Conservation (phyloP, 106 monocot species). For the Acorus calamus region DNA sequence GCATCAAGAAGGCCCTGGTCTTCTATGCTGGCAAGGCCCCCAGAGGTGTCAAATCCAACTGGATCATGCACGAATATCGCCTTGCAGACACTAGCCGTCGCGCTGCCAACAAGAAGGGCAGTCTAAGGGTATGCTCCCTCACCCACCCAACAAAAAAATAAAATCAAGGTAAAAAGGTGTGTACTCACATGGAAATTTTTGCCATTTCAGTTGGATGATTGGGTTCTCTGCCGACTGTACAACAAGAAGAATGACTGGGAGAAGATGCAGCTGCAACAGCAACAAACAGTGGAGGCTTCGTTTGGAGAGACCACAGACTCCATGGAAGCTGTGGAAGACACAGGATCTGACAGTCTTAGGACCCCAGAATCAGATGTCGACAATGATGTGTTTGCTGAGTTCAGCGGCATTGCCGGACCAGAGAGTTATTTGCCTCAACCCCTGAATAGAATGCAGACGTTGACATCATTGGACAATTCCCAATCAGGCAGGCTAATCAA, state of each 20-base stretch:
- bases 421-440: background rate
- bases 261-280: constrained; percentile 7
- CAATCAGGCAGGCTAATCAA: background rate
- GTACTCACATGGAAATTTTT: background rate
- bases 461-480: background rate
- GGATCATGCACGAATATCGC: constrained; percentile 13
- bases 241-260: constrained; percentile 40
- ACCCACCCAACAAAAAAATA: background rate
- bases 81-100: background rate
- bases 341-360: constrained; percentile 40
- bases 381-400: constrained; percentile 19
- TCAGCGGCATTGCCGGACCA: background rate
- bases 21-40: constrained; percentile 9
- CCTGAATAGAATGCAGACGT: background rate
- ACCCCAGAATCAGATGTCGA: constrained; percentile 51
- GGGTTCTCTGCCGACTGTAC: constrained; percentile 36
- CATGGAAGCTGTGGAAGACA: constrained; percentile 21
- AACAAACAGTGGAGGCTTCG: constrained; percentile 2
- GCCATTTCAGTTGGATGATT: constrained; percentile 23
- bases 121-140: background rate
- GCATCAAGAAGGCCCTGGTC: constrained; percentile 7
- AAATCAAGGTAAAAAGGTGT: background rate
- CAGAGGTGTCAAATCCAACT: constrained; percentile 2
- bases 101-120: background rate
- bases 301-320: constrained; percentile 10